These are phyloP conservation scores for Kwoniella mangroviensis DNA, from an alignment of 768 basidiomycete genomes.

Conservation along the genomic window DNA sequence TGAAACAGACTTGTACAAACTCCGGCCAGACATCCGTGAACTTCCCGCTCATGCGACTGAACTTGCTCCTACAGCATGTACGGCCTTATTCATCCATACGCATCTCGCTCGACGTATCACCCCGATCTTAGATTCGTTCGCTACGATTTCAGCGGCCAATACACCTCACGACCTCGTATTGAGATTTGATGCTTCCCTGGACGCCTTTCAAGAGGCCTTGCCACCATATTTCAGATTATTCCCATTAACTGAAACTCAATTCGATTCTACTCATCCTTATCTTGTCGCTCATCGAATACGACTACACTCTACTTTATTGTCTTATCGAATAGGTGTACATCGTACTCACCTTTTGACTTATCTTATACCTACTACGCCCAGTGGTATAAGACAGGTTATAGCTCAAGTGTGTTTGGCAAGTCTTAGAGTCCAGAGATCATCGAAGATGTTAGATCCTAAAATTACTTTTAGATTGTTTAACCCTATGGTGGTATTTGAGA, in stretches of 20 bases:
- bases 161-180: conserved; percentile 43
- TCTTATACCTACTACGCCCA: conserved; percentile 34
- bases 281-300: conserved; percentile 42
- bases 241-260: conserved; percentile 41
- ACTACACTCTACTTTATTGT: conserved; percentile 39
- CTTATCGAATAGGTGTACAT: conserved; percentile 42
- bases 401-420: conserved; percentile 37
- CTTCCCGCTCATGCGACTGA: conserved; percentile 42
- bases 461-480: conserved; percentile 43
- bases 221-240: conserved; percentile 45
- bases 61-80: conserved; percentile 38
- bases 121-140: conserved; percentile 47
- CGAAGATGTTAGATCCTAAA: conserved; percentile 44
- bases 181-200: conserved; percentile 43
- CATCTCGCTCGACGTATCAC: conserved; percentile 46
- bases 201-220: conserved; percentile 46
- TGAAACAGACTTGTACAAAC: conserved; percentile 40
- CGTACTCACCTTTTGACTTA: conserved; percentile 44
- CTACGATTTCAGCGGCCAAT: conserved; percentile 38
- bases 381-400: conserved; percentile 31
- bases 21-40: conserved; percentile 28
- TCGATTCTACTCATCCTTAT: conserved; percentile 40
- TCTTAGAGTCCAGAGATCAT: conserved; percentile 41
- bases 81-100: conserved; percentile 45
- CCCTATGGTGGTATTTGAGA: conserved; percentile 44